Base-by-base conservation (phyloP, 176 grass and related monocot genomes). In the Hyparrhenia diplandra region DNA sequence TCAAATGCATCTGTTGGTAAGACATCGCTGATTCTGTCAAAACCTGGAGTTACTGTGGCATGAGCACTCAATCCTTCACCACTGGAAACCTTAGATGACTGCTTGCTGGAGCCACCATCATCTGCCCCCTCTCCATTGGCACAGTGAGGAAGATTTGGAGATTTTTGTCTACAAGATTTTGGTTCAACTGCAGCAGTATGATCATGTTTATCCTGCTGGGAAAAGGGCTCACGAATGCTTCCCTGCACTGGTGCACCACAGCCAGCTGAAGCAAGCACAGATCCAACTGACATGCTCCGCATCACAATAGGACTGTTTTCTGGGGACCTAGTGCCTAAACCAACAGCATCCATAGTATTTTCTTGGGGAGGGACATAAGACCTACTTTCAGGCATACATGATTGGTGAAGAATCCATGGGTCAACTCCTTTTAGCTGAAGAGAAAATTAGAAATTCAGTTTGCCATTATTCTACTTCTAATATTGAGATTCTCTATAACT, bases 401-500 rank as follows among this genome's bases (percentile, higher is more conserved):
- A 7, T 39, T 39, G 36, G 36, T 39, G 36, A 39, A 39, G 36
- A 39, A 78, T 79, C 59, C 83, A 68, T 67, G 75, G 47, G 37
- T 67, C 35, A 42, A 84, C 60, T 84, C 84, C 61, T 74, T 6
- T 84, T 32, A 88, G 81, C 81, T 84, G 81, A 74, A 74, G 3
- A 84, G 45, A 79, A 85, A 79, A 70, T 67, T 74, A 40, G 11
- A 41, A 61, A 59, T 10, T 74, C 13, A 79, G 36, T 28, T 27
- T 58, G 41, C 23, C 52, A 13, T 69, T 61, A 36, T 63, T 83
- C 21, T 32, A 69, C 17, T 69, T 7, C 4, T 20, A 52, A 40
- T 64, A 62, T 21, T 64, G 9, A 70, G 17, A 49, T 49, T 62
- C 24, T 34, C 54, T 69, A 79, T 36, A 42, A 75, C 79, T 57